A percentile compares a stretch with the other conserved stretches of the same genome.
Conservation (phyloP, 2,329 filamentous ascomycete genomes). For the Alternaria sp. region DNA sequence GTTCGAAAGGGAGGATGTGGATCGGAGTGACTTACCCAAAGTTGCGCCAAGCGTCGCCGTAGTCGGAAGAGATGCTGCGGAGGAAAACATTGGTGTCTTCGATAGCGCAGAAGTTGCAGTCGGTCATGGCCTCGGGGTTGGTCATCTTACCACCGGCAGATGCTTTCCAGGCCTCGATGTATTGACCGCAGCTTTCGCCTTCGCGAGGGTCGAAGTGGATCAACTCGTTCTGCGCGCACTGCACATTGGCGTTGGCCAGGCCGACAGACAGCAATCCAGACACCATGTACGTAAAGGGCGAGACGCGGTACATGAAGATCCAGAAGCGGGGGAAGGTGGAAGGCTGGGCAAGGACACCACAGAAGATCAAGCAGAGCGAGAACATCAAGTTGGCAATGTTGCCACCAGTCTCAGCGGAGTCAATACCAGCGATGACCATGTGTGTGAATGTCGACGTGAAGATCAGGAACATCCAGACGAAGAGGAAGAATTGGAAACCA, state of each 20-base stretch:
- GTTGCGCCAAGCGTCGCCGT: constrained; percentile 58
- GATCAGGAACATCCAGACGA: constrained; percentile 75
- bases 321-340: constrained; percentile 73
- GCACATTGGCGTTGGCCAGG: constrained; percentile 69
- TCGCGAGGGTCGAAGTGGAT: constrained; percentile 68
- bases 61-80: constrained; percentile 49
- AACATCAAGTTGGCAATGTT: constrained; percentile 80
- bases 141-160: constrained; percentile 46
- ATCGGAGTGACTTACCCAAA: constrained; percentile 49
- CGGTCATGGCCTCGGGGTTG: constrained; percentile 37
- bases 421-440: constrained; percentile 77
- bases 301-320: constrained; percentile 84
- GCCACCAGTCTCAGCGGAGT: constrained; percentile 75
- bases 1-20: neutral
- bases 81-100: constrained; percentile 54
- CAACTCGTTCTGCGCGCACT: constrained; percentile 73
- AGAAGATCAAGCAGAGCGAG: constrained; percentile 75
- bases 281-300: constrained; percentile 83
- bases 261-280: constrained; percentile 73
- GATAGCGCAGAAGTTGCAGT: constrained; percentile 53
- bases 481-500: constrained; percentile 79
- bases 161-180: constrained; percentile 45
- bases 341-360: constrained; percentile 72
- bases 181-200: constrained; percentile 51
- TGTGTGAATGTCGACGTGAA: constrained; percentile 83